Base-by-base conservation (phyloP, 2,329 filamentous ascomycete species). In the Coniella lustricola region DNA sequence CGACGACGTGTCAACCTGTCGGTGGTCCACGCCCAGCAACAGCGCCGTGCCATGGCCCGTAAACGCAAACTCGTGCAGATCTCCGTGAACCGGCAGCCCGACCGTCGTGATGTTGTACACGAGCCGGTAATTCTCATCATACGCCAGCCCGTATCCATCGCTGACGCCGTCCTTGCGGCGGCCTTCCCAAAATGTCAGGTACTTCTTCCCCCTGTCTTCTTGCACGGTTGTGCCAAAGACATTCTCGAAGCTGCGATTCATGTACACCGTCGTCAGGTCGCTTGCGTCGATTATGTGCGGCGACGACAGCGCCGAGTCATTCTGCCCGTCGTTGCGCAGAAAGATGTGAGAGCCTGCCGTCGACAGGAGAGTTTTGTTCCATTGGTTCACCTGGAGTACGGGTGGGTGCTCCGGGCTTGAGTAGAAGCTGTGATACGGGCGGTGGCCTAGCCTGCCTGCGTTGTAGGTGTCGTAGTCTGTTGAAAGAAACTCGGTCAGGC, bases 21-120 rank as follows among this genome's bases (percentile, higher is more conserved):
- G 53, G 17, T 54, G 48, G 8, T 64, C 59, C 48, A 68, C 69
- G 33, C 29, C 62, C 55, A 60, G 64, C 50, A 72, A 62, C 31
- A 72, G 53, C 2, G 66, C 69, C 2, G 69, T 72, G 9, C 61
- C 63, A 37, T 67, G 53, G 2, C 61, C 53, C 10, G 68, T 71
- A 43, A 73, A 60, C 10, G 59, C 60, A 44, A 72, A 68, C 51
- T 71, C 67, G 48, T 71, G 69, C 3, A 55, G 43, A 41, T 56
- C 54, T 36, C 35, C 37, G 31, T 44, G 42, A 9, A 44, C 21
- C 3, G 31, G 39, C 17, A 57, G 50, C n/a, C 50, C 43, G 21
- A 49, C 35, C 3, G 53, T 41, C 20, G 45, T 42, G n/a, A 57
- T 42, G 14, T 45, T 52, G 48, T 56, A 52, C 17, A 44, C 48